A percentile compares a stretch with the other conserved stretches of the same genome.
phyloP scores from a whole-genome alignment of 2,329 filamentous ascomycete genomes.

The Penicillium rolfsii region DNA sequence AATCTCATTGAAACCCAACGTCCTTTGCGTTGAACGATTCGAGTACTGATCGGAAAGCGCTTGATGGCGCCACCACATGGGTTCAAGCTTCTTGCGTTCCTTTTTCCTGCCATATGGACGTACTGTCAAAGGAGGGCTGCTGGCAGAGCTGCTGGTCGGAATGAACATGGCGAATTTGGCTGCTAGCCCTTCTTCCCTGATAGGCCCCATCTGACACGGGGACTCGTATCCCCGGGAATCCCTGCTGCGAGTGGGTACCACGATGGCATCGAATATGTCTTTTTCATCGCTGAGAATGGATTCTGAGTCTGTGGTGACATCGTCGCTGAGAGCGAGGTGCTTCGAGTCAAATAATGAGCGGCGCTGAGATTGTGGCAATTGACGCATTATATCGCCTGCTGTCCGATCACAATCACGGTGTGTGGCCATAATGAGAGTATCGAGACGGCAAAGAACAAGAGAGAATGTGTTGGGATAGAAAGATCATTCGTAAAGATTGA shows the following conservation, averaged over 20 bases:
- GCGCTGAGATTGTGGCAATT: background rate
- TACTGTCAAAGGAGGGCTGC: slow-evolving; percentile 9
- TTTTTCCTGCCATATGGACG: background rate
- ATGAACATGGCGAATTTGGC: slow-evolving; percentile 38
- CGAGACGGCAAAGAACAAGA: background rate
- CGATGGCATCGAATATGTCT: slow-evolving; percentile 44
- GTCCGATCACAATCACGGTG: slow-evolving; percentile 1
- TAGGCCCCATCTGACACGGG: slow-evolving; percentile 15
- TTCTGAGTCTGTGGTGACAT: slow-evolving; percentile 23
- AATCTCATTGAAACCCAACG: slow-evolving; percentile 1
- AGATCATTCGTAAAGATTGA: background rate
- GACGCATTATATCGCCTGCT: background rate
- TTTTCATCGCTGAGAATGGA: slow-evolving; percentile 41
- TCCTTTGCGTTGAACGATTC: slow-evolving; percentile 4
- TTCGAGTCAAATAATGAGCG: slow-evolving; percentile 14
- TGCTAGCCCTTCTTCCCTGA: slow-evolving; percentile 29
- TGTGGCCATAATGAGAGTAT: slow-evolving; percentile 15
- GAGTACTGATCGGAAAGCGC: slow-evolving; percentile 18
- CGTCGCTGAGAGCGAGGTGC: slow-evolving; percentile 12
- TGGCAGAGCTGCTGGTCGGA: slow-evolving; percentile 17
- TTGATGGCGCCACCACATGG: slow-evolving; percentile 28
- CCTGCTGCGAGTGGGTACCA: slow-evolving; percentile 35
- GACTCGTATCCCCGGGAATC: slow-evolving; percentile 18
- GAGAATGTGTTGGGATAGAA: background rate
- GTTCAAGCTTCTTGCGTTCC: slow-evolving; percentile 12